These are phyloP conservation scores for Backusella parvicylindrica DNA, from an alignment of 192 early-diverging fungal species.

Conservation along the genomic window DNA sequence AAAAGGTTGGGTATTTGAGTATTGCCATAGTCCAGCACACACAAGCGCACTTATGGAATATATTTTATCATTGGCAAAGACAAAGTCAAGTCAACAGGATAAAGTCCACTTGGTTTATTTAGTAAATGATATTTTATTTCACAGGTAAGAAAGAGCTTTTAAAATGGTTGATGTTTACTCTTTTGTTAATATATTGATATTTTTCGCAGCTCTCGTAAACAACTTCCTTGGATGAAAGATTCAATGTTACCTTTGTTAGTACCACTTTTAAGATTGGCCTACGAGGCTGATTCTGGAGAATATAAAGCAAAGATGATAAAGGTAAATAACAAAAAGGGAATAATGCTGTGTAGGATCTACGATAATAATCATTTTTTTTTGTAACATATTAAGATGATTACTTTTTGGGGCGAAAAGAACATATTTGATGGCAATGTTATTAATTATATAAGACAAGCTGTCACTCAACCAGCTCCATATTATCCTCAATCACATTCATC, in stretches of 20 bases:
- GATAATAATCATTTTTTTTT: background rate
- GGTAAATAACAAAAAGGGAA: constrained; percentile 17
- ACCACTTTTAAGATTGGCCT: constrained; percentile 42
- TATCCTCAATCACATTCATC: background rate
- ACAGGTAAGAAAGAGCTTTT: constrained; percentile 33
- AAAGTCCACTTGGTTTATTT: constrained; percentile 50
- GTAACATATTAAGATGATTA: constrained; percentile 28
- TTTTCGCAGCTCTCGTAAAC: constrained; percentile 34
- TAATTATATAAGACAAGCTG: constrained; percentile 29
- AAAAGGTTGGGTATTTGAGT: constrained; percentile 46
- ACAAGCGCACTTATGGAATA: constrained; percentile 33
- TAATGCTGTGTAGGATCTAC: background rate
- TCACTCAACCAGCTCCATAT: constrained; percentile 5
- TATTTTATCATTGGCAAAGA: constrained; percentile 38
- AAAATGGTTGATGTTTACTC: too few relatives aligned
- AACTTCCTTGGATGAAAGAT: constrained; percentile 46
- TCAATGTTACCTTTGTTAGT: constrained; percentile 41
- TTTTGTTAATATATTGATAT: too few relatives aligned
- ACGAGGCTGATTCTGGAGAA: constrained; percentile 40
- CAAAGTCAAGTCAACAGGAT: constrained; percentile 38
- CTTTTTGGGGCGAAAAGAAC: constrained; percentile 36
- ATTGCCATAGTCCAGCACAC: constrained; percentile 40
- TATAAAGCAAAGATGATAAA: constrained; percentile 44
- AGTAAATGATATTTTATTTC: constrained; percentile 48
- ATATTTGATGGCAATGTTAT: constrained; percentile 29